Percentiles rank a stretch among this genome's conserved stretches.
Conservation (phyloP, 2,329 filamentous ascomycete species). For the Paraconiothyrium brasiliense region DNA sequence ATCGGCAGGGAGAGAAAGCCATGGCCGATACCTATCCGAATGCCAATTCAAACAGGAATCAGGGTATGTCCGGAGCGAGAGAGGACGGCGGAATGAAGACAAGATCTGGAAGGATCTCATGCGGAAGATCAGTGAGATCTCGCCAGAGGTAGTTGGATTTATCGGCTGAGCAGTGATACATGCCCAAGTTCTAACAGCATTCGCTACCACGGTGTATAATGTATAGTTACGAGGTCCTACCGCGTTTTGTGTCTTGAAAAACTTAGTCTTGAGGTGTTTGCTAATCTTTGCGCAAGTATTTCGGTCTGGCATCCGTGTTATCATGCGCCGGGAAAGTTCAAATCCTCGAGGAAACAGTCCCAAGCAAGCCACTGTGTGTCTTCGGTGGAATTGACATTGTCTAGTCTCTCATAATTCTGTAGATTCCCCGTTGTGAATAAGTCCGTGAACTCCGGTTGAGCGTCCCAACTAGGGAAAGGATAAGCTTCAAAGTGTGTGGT, state of each 20-base stretch:
- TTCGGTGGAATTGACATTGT: background rate
- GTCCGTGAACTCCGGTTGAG: background rate
- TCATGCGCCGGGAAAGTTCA: background rate
- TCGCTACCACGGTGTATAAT: too few relatives aligned
- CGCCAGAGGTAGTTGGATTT: constrained; percentile 8
- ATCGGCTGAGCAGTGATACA: background rate
- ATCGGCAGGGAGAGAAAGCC: constrained; percentile 17
- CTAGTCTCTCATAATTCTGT: background rate
- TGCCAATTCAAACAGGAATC: constrained; percentile 17
- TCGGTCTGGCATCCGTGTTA: background rate
- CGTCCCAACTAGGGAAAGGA: background rate
- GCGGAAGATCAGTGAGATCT: constrained; percentile 9
- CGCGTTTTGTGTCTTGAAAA: too few relatives aligned
- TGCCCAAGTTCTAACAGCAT: background rate
- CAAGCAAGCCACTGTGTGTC: constrained; percentile 1
- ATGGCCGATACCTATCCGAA: constrained; percentile 21
- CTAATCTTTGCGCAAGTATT: too few relatives aligned
- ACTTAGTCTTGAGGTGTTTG: too few relatives aligned
- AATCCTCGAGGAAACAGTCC: constrained; percentile 17
- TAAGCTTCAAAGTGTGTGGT: background rate
- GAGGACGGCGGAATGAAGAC: constrained; percentile 14
- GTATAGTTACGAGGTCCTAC: too few relatives aligned
- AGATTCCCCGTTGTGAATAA: background rate
- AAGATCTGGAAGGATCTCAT: constrained; percentile 22
- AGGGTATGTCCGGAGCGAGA: constrained; percentile 16